Percentiles rank a stretch among this genome's conserved stretches.
Evolutionary conservation across 805 yeast species (phyloP).

Genomic region (Pichia nakasei): DNA sequence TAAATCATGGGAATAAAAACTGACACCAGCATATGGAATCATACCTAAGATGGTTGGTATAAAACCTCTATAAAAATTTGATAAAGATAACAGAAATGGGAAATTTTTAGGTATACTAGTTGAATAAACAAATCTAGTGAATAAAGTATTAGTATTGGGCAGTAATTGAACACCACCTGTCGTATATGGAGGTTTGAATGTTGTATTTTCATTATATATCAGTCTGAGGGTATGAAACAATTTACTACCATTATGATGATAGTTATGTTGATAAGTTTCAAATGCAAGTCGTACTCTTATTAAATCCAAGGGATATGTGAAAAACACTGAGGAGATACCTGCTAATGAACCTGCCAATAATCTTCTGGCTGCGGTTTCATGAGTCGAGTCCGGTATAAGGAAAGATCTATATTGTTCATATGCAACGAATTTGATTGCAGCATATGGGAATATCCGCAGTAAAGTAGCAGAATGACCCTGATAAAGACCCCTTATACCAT

Average conservation of each 20-base stretch:
- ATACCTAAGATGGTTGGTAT: conserved; percentile 90
- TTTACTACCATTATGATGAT: conserved; percentile 27
- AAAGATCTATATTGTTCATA: conserved; percentile 84
- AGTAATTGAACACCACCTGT: conserved; percentile 21
- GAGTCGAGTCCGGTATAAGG: conserved; percentile 62
- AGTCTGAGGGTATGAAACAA: conserved; percentile 22
- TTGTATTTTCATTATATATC: conserved; percentile 28
- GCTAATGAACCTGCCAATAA: conserved; percentile 84
- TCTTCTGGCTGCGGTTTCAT: conserved; percentile 77
- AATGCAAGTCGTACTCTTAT: conserved; percentile 88
- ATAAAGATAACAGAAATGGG: conserved; percentile 28
- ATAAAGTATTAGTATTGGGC: conserved; percentile 20
- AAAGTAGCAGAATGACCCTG: conserved; percentile 96
- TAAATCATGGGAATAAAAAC: conserved; percentile 88
- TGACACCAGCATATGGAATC: conserved; percentile 97
- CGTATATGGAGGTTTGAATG: conserved; percentile 16
- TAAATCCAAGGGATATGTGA: conserved; percentile 88
- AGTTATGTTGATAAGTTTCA: conserved; percentile 44
- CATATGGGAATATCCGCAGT: conserved; percentile 88
- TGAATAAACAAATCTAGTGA: conserved; percentile 23
- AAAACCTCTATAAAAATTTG: conserved; percentile 89
- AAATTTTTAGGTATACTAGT: conserved; percentile 14
- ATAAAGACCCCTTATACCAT: conserved; percentile 75
- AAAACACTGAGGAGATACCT: conserved; percentile 78
- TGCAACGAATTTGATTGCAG: conserved; percentile 92